Percentiles rank a stretch among this genome's conserved stretches.
Evolutionary conservation across 129 eudicot species (phyloP).

Genomic region (Flaveria robusta): DNA sequence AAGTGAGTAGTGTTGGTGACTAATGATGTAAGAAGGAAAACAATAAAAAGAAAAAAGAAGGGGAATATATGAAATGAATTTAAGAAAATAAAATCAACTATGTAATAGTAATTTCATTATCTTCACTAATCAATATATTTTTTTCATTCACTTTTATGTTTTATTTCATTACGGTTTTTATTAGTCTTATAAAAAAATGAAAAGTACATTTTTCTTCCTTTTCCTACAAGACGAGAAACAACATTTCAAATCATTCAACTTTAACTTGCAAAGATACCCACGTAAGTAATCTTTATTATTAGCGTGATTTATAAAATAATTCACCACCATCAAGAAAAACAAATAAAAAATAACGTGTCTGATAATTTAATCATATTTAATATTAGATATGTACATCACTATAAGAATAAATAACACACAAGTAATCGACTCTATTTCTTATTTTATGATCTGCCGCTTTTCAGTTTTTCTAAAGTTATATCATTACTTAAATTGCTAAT

Average conservation of each 20-base stretch:
- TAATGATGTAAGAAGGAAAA: no score
- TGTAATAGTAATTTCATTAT: no score
- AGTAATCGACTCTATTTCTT: constrained; percentile 6
- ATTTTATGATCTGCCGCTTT: constrained; percentile 15
- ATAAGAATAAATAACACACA: not conserved
- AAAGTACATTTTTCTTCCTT: not conserved
- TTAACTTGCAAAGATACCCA: constrained; percentile 30
- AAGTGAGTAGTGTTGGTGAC: no score
- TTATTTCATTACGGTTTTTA: no score
- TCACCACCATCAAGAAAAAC: not conserved
- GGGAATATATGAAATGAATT: no score
- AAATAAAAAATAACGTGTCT: not conserved
- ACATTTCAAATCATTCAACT: constrained; percentile 19
- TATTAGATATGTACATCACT: no score
- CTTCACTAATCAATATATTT: no score
- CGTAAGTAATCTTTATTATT: constrained; percentile 24
- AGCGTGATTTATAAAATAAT: constrained; percentile 12
- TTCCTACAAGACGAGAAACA: constrained; percentile 13
- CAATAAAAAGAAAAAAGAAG: no score
- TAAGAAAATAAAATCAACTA: no score
- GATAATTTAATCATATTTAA: no score
- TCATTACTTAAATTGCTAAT: not conserved
- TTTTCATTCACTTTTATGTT: no score
- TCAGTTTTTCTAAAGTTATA: constrained; percentile 21
- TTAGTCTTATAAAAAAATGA: no score